Conservation (phyloP, 2,329 filamentous ascomycete species). For the Cladobotryum protrusum region DNA sequence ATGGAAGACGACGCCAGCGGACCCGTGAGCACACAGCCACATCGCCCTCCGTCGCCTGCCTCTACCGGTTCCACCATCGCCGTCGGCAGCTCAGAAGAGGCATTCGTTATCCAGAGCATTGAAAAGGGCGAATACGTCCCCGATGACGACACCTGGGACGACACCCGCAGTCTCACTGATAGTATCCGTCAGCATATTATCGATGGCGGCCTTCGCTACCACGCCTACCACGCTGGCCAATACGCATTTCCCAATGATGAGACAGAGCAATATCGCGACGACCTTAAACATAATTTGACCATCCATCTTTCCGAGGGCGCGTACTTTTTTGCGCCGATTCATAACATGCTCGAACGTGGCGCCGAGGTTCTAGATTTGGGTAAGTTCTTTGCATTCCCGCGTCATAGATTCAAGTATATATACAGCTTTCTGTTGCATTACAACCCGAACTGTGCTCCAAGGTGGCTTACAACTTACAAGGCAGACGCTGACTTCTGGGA, state of each 20-base stretch:
- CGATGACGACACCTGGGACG: slow-evolving; percentile 21
- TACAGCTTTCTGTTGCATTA: too few species aligned
- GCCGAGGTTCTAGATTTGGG: slow-evolving; percentile 43
- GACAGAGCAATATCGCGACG: slow-evolving; percentile 36
- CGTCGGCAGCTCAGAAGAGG: slow-evolving; percentile 26
- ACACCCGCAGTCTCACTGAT: slow-evolving; percentile 36
- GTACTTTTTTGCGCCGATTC: slow-evolving; percentile 40
- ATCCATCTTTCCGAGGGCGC: slow-evolving; percentile 33
- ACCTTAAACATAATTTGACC: slow-evolving; percentile 35
- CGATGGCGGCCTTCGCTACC: slow-evolving; percentile 35
- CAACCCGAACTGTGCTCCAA: not conserved
- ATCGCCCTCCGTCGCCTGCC: slow-evolving; percentile 20
- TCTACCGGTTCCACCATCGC: slow-evolving; percentile 25
- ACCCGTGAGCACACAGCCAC: not conserved
- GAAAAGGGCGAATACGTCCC: slow-evolving; percentile 26
- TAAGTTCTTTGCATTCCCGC: slow-evolving; percentile 19
- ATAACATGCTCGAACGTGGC: slow-evolving; percentile 30
- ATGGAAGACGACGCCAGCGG: slow-evolving; percentile 7
- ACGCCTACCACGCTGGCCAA: slow-evolving; percentile 36
- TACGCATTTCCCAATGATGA: slow-evolving; percentile 40
- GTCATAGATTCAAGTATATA: not conserved
- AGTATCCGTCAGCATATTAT: slow-evolving; percentile 39
- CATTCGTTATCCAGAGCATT: slow-evolving; percentile 25
- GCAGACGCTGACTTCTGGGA: slow-evolving; percentile 3
- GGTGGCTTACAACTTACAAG: not conserved